A percentile compares a stretch with the other conserved stretches of the same genome.
Conservation (phyloP, 1,139 yeast species). For the Meyerozyma sp. region DNA sequence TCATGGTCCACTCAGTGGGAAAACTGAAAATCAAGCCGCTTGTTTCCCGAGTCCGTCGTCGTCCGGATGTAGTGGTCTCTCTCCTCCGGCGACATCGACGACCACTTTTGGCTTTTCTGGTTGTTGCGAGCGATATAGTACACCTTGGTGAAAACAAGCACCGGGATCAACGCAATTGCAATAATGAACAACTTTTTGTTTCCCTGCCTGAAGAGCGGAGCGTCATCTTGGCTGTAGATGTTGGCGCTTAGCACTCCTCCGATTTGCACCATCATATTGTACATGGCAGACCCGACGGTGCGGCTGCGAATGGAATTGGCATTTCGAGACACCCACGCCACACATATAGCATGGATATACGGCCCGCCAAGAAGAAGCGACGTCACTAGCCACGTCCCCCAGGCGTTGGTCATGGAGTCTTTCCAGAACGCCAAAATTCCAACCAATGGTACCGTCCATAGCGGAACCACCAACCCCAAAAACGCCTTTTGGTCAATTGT, state of each 20-base stretch:
- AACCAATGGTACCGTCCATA: background rate
- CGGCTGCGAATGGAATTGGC: constrained; percentile 56
- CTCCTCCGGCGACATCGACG: background rate
- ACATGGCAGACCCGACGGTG: constrained; percentile 56
- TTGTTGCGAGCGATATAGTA: background rate
- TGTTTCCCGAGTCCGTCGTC: background rate
- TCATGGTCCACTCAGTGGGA: no score
- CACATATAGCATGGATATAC: constrained; percentile 51
- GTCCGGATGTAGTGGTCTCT: background rate
- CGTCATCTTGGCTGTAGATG: constrained; percentile 33
- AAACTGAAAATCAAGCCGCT: background rate
- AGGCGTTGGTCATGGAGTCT: background rate
- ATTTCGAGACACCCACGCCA: constrained; percentile 57
- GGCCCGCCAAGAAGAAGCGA: constrained; percentile 46
- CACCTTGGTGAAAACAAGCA: background rate
- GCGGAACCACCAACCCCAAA: background rate
- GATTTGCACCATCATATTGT: constrained; percentile 51
- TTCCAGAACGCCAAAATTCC: background rate
- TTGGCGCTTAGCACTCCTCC: background rate
- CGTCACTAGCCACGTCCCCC: constrained; percentile 25
- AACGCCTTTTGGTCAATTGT: background rate
- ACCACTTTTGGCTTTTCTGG: background rate
- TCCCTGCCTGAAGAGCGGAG: constrained; percentile 55
- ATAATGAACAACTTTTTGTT: constrained; percentile 34
- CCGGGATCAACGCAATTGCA: constrained; percentile 10